These are phyloP conservation scores for Allantophomopsis cytisporea DNA, from an alignment of 2,329 filamentous ascomycete genomes.

Conservation along the genomic window DNA sequence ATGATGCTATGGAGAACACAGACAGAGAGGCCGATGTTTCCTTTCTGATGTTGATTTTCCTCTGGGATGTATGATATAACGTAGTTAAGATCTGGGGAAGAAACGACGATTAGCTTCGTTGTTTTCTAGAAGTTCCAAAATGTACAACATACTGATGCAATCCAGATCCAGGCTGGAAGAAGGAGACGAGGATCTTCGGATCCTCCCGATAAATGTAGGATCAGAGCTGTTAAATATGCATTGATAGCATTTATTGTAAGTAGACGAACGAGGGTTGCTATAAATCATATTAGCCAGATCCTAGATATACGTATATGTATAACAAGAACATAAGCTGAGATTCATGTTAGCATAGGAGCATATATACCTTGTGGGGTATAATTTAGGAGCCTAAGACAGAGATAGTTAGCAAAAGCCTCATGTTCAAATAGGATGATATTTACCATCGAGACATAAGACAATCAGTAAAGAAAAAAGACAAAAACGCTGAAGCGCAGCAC, in stretches of 20 bases:
- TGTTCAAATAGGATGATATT: conserved; percentile 10
- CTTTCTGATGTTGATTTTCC: conserved; percentile 23
- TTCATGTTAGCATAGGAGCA: conserved; percentile 8
- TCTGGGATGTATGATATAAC: too few species aligned
- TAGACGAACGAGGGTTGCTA: conserved; percentile 65
- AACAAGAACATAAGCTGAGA: too few species aligned
- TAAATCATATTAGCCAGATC: background rate
- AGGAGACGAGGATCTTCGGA: conserved; percentile 57
- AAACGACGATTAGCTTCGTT: too few species aligned
- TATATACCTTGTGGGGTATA: conserved; percentile 53
- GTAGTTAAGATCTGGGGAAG: too few species aligned
- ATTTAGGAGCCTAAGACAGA: conserved; percentile 53
- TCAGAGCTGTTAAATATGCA: conserved; percentile 60
- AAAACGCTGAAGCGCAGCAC: conserved; percentile 65
- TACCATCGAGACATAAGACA: conserved; percentile 76
- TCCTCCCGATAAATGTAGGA: conserved; percentile 56
- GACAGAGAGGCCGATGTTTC: conserved; percentile 67
- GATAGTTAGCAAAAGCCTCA: background rate
- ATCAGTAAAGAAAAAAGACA: conserved; percentile 74
- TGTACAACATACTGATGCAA: conserved; percentile 46
- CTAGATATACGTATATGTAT: background rate
- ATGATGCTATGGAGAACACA: conserved; percentile 67
- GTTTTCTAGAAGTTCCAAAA: background rate
- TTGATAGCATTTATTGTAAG: conserved; percentile 63
- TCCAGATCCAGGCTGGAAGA: conserved; percentile 65